phyloP scores from a whole-genome alignment of 2,329 filamentous ascomycete species.

The Calycina herbarum region DNA sequence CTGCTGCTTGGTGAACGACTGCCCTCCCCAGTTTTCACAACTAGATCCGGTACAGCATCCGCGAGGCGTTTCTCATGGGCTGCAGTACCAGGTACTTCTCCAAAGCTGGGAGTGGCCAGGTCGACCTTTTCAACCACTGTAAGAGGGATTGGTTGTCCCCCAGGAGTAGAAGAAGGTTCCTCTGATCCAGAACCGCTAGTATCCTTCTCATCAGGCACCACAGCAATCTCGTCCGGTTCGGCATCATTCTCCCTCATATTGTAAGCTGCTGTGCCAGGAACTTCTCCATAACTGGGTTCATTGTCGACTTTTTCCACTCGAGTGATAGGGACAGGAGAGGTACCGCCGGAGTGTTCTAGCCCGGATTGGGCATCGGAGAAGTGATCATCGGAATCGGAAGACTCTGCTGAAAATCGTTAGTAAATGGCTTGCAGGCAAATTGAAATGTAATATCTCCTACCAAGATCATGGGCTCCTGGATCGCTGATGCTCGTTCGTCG shows the following conservation, averaged over 20 bases:
- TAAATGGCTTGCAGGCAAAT: conserved; percentile 5
- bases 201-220: conserved; percentile 26
- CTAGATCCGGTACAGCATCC: conserved; percentile 62
- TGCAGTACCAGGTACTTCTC: conserved; percentile 60
- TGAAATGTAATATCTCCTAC: conserved; percentile 40
- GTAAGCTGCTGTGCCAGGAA: conserved; percentile 61
- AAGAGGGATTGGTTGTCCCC: conserved; percentile 50
- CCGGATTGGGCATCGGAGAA: conserved; percentile 66
- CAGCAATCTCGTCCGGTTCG: conserved; percentile 59
- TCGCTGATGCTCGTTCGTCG: conserved; percentile 48
- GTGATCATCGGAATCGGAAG: conserved; percentile 67
- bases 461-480: conserved; percentile 60
- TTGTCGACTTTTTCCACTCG: conserved; percentile 60
- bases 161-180: conserved; percentile 27
- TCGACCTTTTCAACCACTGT: conserved; percentile 60
- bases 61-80: conserved; percentile 55
- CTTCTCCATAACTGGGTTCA: conserved; percentile 59
- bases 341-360: conserved; percentile 43
- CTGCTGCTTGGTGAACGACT: conserved; percentile 27
- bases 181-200: conserved; percentile 2
- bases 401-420: conserved; percentile 41
- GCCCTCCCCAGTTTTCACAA: conserved; percentile 42
- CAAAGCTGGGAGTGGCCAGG: conserved; percentile 52
- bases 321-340: conserved; percentile 55
- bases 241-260: conserved; percentile 57